phyloP scores from a whole-genome alignment of 148 eudicot genomes.

The Camellia granthamiana region DNA sequence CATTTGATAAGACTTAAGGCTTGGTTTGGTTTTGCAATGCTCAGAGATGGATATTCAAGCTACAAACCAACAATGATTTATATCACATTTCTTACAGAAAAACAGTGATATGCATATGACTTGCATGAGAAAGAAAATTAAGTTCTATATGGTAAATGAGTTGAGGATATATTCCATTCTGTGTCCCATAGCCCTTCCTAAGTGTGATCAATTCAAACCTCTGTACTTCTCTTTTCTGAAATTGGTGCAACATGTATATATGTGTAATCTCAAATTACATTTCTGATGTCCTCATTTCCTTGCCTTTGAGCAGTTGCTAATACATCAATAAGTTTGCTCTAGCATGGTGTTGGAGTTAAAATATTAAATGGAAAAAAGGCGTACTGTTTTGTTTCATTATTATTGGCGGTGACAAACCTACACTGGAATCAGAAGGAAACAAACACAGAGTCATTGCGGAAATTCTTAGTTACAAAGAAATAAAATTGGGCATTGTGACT shows the following conservation, averaged over 20 bases:
- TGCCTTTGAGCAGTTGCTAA: background rate
- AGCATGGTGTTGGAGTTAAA: background rate
- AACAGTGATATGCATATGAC: too few relatives aligned
- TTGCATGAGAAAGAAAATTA: too few relatives aligned
- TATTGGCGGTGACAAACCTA: background rate
- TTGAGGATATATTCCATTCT: background rate
- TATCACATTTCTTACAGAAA: too few relatives aligned
- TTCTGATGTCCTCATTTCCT: background rate
- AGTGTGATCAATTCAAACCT: too few relatives aligned
- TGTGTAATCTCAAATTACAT: too few relatives aligned
- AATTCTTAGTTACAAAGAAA: background rate
- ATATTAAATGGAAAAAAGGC: background rate
- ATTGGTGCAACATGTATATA: background rate
- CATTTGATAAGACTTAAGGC: too few relatives aligned
- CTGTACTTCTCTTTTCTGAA: background rate
- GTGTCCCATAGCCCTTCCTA: too few relatives aligned
- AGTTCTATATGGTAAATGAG: background rate
- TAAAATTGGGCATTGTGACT: too few relatives aligned
- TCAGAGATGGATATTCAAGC: background rate
- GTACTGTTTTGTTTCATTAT: background rate
- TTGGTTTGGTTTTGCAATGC: background rate
- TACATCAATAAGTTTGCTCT: background rate
- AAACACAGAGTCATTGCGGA: background rate
- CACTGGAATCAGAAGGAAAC: background rate
- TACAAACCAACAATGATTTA: too few relatives aligned